Evolutionary conservation across 2,329 filamentous ascomycete species (phyloP).

Genomic region (Plectosphaerella plurivora): DNA sequence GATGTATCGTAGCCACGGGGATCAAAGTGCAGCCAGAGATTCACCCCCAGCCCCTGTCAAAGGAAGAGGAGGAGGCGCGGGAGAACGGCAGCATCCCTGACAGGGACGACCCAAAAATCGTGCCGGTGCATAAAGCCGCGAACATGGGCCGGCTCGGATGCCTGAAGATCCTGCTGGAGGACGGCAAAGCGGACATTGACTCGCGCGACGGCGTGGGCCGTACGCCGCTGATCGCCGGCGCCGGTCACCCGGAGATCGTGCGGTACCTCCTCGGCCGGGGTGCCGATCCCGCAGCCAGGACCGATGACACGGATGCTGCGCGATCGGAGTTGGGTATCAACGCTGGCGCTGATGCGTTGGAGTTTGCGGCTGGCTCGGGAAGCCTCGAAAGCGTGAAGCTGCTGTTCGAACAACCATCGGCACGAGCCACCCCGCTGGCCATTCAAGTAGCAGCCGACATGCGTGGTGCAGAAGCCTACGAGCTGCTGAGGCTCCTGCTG

Average conservation of each 20-base stretch:
- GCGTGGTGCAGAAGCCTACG: neutral
- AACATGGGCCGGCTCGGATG: neutral
- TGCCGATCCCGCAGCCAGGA: conserved; percentile 2
- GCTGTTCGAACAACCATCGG: neutral
- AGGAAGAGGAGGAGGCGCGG: conserved; percentile 2
- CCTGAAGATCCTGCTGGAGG: conserved; percentile 4
- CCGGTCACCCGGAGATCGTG: conserved; percentile 1
- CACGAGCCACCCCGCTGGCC: neutral
- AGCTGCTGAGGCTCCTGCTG: conserved; percentile 3
- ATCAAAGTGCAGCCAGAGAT: neutral
- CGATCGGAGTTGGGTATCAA: neutral
- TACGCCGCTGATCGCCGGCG: neutral
- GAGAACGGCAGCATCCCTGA: conserved; percentile 1
- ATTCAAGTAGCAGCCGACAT: neutral
- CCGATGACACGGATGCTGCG: neutral
- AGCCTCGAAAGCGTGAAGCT: neutral
- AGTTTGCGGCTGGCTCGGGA: neutral
- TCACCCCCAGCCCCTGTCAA: neutral
- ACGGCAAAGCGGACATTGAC: neutral
- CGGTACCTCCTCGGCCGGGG: conserved; percentile 3
- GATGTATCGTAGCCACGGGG: neutral
- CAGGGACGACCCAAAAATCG: neutral
- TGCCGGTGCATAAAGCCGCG: conserved; percentile 5
- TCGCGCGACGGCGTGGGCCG: neutral
- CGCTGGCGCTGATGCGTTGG: neutral